Conservation (phyloP, 2,329 filamentous ascomycete genomes). For the Aspergillus fumigatus region DNA sequence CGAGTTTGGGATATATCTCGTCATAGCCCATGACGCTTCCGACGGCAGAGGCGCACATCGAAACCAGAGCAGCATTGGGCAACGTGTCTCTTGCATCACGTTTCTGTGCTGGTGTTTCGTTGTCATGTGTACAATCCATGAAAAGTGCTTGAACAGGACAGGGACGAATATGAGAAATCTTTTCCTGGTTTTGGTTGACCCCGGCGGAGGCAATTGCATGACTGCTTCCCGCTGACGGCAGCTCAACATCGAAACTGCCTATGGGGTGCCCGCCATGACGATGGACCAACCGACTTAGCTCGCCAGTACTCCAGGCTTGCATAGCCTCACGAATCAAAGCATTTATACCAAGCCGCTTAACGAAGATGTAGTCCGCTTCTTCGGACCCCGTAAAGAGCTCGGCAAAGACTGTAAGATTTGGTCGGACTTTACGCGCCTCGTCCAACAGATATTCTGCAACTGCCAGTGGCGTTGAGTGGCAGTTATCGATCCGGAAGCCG, state of each 20-base stretch:
- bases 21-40: conserved; percentile 98
- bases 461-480: conserved; percentile 90
- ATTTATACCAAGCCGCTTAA: conserved; percentile 85
- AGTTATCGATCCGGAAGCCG: conserved; percentile 96
- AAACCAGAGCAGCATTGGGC: conserved; percentile 87
- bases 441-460: conserved; percentile 95
- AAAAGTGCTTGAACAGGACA: conserved; percentile 88
- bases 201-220: conserved; percentile 33
- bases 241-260: conserved; percentile 93
- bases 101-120: conserved; percentile 93
- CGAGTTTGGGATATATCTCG: conserved; percentile 85
- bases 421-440: conserved; percentile 80
- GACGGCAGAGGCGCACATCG: conserved; percentile 91
- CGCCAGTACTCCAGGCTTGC: conserved; percentile 94
- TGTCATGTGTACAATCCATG: conserved; percentile 99
- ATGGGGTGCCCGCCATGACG: conserved; percentile 90
- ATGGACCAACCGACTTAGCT: conserved; percentile 89
- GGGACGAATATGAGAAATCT: conserved; percentile 77
- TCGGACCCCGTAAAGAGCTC: conserved; percentile 95
- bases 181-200: conserved; percentile 45
- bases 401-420: conserved; percentile 85
- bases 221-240: conserved; percentile 63
- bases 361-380: conserved; percentile 93
- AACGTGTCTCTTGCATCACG: conserved; percentile 90
- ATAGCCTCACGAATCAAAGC: conserved; percentile 94